A percentile compares a stretch with the other conserved stretches of the same genome.
These are phyloP conservation scores for Zychaea mexicana DNA, from an alignment of 371 early-diverging fungal species.

Conservation along the genomic window DNA sequence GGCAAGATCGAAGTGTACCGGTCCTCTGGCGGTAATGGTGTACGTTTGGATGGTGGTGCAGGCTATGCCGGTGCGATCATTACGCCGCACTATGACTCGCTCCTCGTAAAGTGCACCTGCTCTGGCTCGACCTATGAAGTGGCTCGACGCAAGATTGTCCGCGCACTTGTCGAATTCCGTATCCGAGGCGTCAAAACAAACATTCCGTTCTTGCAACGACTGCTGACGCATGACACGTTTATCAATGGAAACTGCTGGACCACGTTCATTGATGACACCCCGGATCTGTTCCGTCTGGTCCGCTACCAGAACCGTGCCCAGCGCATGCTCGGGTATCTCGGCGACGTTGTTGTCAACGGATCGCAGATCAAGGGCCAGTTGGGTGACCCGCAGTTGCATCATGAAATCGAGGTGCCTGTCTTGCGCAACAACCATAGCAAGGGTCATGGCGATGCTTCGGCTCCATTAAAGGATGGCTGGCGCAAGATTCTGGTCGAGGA, in stretches of 20 bases:
- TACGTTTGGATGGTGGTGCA: conserved; percentile 90
- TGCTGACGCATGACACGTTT: conserved; percentile 81
- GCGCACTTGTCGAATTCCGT: conserved; percentile 91
- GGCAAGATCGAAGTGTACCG: conserved; percentile 93
- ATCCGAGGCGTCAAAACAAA: conserved; percentile 97
- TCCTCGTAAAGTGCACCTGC: conserved; percentile 93
- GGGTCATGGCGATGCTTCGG: conserved; percentile 46
- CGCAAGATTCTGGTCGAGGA: conserved; percentile 80
- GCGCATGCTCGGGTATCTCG: conserved; percentile 85
- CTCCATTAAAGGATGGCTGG: conserved; percentile 82
- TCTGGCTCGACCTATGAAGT: conserved; percentile 85
- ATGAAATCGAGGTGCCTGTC: conserved; percentile 62
- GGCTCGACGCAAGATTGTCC: conserved; percentile 85
- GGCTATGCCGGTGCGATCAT: conserved; percentile 91
- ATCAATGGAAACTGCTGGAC: conserved; percentile 88
- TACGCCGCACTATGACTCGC: conserved; percentile 95
- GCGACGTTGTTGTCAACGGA: conserved; percentile 92
- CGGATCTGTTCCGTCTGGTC: conserved; percentile 79
- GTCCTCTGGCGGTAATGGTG: conserved; percentile 87
- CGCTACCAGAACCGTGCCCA: conserved; percentile 85
- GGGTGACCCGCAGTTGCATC: conserved; percentile 62
- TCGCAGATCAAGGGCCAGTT: conserved; percentile 89
- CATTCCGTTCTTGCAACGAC: conserved; percentile 88
- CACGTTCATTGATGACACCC: conserved; percentile 96
- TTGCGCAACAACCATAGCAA: conserved; percentile 48